A percentile compares a stretch with the other conserved stretches of the same genome.
phyloP scores from a whole-genome alignment of 2,329 filamentous ascomycete genomes.

The Aspergillus pseudonomiae region DNA sequence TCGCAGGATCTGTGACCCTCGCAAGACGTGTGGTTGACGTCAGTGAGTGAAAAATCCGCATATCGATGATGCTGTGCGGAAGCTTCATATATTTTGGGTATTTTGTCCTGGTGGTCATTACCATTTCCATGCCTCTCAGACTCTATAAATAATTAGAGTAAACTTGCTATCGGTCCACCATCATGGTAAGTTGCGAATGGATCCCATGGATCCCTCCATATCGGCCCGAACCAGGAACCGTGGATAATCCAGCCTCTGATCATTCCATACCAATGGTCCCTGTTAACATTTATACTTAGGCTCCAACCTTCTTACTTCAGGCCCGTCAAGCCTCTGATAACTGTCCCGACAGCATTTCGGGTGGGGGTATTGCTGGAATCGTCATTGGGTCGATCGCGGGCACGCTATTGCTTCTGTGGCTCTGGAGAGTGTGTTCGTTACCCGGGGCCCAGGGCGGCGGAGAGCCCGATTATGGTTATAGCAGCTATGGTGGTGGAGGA shows the following conservation, averaged over 20 bases:
- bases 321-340: constrained; percentile 27
- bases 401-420: constrained; percentile 40
- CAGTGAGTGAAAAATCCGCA: constrained; percentile 10
- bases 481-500: constrained; percentile 17
- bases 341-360: constrained; percentile 33
- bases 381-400: constrained; percentile 44
- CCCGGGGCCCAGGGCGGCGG: constrained; percentile 26
- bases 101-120: background rate
- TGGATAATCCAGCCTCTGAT: background rate
- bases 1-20: background rate
- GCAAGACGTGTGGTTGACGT: constrained; percentile 18
- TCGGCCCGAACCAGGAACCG: constrained; percentile 8
- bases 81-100: background rate
- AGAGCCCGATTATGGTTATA: constrained; percentile 30
- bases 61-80: background rate
- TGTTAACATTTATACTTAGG: constrained; percentile 17
- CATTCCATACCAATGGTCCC: background rate
- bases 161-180: constrained; percentile 1
- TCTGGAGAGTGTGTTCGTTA: constrained; percentile 33
- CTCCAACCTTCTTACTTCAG: constrained; percentile 22
- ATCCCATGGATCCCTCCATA: background rate
- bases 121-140: background rate
- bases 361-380: constrained; percentile 44
- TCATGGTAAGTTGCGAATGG: background rate
- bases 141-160: background rate